Percentiles rank a stretch among this genome's conserved stretches.
Evolutionary conservation across 2,329 filamentous ascomycete genomes (phyloP).

Genomic region (Arthrobotrys pseudoclavata): DNA sequence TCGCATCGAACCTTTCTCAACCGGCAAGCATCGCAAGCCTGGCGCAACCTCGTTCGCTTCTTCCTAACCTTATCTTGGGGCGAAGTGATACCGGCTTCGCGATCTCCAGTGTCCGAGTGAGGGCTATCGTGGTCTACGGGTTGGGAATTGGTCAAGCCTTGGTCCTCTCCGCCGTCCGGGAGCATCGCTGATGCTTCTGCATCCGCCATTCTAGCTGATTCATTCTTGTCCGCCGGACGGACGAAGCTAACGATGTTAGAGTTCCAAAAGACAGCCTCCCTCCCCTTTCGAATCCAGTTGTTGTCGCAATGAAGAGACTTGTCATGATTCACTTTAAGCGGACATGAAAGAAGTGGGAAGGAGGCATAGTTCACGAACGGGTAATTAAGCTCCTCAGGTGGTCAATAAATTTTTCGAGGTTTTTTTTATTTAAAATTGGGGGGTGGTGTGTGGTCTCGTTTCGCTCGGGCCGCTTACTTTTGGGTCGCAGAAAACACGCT

Average conservation of each 20-base stretch:
- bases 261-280: constrained; percentile 54
- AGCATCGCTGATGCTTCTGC: constrained; percentile 59
- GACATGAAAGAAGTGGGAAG: constrained; percentile 59
- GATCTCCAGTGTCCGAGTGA: constrained; percentile 58
- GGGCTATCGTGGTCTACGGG: constrained; percentile 58
- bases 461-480: constrained; percentile 59
- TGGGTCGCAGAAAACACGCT: constrained; percentile 30
- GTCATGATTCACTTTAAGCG: constrained; percentile 59
- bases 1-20: constrained; percentile 58
- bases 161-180: constrained; percentile 52
- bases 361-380: constrained; percentile 60
- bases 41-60: constrained; percentile 58
- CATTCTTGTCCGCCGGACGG: constrained; percentile 60
- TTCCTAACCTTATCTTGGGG: constrained; percentile 51
- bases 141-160: constrained; percentile 42
- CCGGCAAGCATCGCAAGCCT: constrained; percentile 59
- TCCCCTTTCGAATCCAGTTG: constrained; percentile 60
- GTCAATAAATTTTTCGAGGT: constrained; percentile 55
- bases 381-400: constrained; percentile 61
- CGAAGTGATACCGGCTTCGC: constrained; percentile 48
- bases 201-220: constrained; percentile 59
- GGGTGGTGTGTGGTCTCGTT: constrained; percentile 57
- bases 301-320: constrained; percentile 58
- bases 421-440: constrained; percentile 53
- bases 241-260: constrained; percentile 30